Percentiles rank a stretch among this genome's conserved stretches.
Evolutionary conservation across 768 basidiomycete genomes (phyloP).

Genomic region (Psilocybe cubensis): DNA sequence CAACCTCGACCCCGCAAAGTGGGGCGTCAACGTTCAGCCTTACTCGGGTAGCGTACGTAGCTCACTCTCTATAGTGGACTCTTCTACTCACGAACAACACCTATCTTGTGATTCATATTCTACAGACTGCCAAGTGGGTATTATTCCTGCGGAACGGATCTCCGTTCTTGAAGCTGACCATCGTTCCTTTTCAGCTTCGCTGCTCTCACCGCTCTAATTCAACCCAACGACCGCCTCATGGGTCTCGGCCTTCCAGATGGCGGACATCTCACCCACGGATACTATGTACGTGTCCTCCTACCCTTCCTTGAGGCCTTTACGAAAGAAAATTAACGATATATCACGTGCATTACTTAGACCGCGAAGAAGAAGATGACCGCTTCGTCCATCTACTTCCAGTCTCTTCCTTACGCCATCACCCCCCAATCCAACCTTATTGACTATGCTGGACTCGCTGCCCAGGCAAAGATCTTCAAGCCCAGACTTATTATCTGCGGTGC

Average conservation of each 20-base stretch:
- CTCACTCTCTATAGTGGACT: not conserved
- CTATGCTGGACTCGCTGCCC: conserved; percentile 77
- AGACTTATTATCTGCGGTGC: conserved; percentile 96
- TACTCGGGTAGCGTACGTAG: conserved; percentile 87
- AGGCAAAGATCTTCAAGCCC: conserved; percentile 96
- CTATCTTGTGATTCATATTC: conserved; percentile 8
- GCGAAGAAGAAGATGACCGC: conserved; percentile 99
- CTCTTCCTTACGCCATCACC: conserved; percentile 88
- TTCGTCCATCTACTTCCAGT: conserved; percentile 99
- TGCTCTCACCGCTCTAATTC: conserved; percentile 91
- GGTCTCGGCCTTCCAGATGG: conserved; percentile 98
- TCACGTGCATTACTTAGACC: conserved; percentile 52
- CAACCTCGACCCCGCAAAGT: conserved; percentile 88
- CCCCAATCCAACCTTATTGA: conserved; percentile 88
- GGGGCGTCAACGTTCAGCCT: conserved; percentile 99
- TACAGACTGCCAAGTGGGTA: conserved; percentile 86
- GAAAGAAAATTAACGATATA: no score
- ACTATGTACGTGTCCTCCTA: conserved; percentile 69
- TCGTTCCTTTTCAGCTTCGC: conserved; percentile 70
- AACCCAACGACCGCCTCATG: conserved; percentile 98
- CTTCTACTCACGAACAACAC: conserved; percentile 19
- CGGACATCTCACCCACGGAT: conserved; percentile 96
- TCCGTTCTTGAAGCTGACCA: conserved; percentile 19
- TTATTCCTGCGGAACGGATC: not conserved
- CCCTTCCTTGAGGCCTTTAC: conserved; percentile 5